These are phyloP conservation scores for Hypoxylon fuscum DNA, from an alignment of 495 filamentous ascomycete species.

Conservation along the genomic window DNA sequence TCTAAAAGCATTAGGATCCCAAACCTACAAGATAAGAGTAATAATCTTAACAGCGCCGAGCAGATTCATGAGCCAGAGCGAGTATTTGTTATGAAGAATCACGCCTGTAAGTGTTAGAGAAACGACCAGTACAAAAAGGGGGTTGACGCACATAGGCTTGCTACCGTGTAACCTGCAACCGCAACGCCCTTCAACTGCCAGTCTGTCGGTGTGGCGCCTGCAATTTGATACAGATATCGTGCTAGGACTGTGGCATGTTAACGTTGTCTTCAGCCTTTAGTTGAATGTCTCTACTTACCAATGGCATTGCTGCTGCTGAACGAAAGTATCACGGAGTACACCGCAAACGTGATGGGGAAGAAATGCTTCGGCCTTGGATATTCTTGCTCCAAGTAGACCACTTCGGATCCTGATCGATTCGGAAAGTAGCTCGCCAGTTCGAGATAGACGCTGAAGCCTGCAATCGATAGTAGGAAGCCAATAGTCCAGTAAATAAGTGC, in stretches of 20 bases:
- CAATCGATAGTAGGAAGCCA: slow-evolving; percentile 61
- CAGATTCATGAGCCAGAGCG: slow-evolving; percentile 62
- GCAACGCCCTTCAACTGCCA: slow-evolving; percentile 73
- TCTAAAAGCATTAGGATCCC: no score
- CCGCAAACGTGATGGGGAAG: slow-evolving; percentile 68
- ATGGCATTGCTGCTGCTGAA: slow-evolving; percentile 72
- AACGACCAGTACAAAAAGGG: neutral
- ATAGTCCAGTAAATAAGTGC: slow-evolving; percentile 69
- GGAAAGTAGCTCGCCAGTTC: slow-evolving; percentile 71
- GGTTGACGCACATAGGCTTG: slow-evolving; percentile 52
- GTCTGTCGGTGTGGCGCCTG: slow-evolving; percentile 52
- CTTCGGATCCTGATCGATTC: slow-evolving; percentile 70
- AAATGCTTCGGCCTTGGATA: slow-evolving; percentile 69
- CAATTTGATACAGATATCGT: slow-evolving; percentile 64
- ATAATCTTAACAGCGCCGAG: slow-evolving; percentile 66
- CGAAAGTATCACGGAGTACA: slow-evolving; percentile 66
- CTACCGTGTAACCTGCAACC: slow-evolving; percentile 65
- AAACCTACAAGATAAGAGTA: slow-evolving; percentile 59
- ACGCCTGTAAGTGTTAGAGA: slow-evolving; percentile 48
- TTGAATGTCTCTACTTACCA: slow-evolving; percentile 42
- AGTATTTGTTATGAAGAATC: slow-evolving; percentile 63
- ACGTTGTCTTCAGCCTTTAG: neutral
- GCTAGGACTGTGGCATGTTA: slow-evolving; percentile 53
- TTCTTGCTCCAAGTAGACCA: slow-evolving; percentile 72
- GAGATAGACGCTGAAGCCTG: slow-evolving; percentile 64